Percentiles rank a stretch among this genome's conserved stretches.
Evolutionary conservation across 2,329 filamentous ascomycete species (phyloP).

Genomic region (Fusarium pseudocircinatum): DNA sequence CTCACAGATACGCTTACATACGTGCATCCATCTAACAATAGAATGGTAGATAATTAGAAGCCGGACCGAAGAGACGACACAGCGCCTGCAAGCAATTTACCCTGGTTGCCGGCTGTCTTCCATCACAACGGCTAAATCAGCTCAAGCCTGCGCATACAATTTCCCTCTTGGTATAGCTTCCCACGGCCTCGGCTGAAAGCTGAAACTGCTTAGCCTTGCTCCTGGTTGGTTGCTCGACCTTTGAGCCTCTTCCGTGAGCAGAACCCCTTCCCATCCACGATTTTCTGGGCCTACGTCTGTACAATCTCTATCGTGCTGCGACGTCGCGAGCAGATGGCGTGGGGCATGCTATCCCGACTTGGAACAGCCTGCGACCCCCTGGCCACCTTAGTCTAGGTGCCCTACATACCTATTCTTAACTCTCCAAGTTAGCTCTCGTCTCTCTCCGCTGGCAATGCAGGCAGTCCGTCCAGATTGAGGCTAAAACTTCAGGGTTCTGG

Average conservation of each 20-base stretch:
- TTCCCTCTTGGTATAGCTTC: slow-evolving; percentile 30
- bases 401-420: slow-evolving; percentile 6
- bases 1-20: background rate
- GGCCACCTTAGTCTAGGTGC: background rate
- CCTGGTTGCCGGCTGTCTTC: slow-evolving; percentile 8
- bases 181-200: slow-evolving; percentile 34
- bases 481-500: slow-evolving; percentile 22
- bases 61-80: slow-evolving; percentile 19
- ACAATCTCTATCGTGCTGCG: slow-evolving; percentile 22
- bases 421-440: slow-evolving; percentile 22
- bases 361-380: slow-evolving; percentile 37
- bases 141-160: slow-evolving; percentile 36
- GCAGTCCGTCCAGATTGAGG: slow-evolving; percentile 26
- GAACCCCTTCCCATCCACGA: slow-evolving; percentile 1
- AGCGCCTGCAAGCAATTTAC: slow-evolving; percentile 25
- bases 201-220: slow-evolving; percentile 35
- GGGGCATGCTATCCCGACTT: slow-evolving; percentile 35
- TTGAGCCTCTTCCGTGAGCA: slow-evolving; percentile 24
- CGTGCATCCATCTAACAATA: slow-evolving; percentile 11
- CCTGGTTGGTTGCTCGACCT: slow-evolving; percentile 18
- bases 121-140: slow-evolving; percentile 30
- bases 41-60: background rate
- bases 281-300: slow-evolving; percentile 19
- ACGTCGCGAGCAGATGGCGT: slow-evolving; percentile 36
- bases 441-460: slow-evolving; percentile 21